These are phyloP conservation scores for Aspergillus leporis DNA, from an alignment of 495 filamentous ascomycete genomes.

Conservation along the genomic window DNA sequence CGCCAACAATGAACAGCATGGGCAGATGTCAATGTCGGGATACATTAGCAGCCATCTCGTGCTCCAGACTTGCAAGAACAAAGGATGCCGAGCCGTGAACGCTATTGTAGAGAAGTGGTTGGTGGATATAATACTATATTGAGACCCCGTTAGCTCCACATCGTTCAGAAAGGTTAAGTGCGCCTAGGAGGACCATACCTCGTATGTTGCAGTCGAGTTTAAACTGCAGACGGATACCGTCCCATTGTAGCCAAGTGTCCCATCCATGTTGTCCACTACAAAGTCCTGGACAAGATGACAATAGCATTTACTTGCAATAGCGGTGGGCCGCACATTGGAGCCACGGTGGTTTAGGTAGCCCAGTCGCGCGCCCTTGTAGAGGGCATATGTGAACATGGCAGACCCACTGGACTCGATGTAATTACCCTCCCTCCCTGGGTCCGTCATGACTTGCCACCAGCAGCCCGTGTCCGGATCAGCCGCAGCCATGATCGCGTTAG, in stretches of 20 bases:
- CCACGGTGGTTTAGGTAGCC: conserved; percentile 33
- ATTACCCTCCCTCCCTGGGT: conserved; percentile 48
- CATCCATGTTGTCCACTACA: conserved; percentile 36
- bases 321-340: neutral
- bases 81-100: conserved; percentile 49
- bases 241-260: conserved; percentile 51
- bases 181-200: conserved; percentile 33
- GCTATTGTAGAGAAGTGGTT: conserved; percentile 46
- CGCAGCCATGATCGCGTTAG: conserved; percentile 40
- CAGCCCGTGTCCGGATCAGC: conserved; percentile 49
- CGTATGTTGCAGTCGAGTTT: conserved; percentile 47
- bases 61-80: conserved; percentile 48
- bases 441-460: conserved; percentile 64
- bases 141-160: conserved; percentile 9
- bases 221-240: conserved; percentile 59
- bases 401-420: conserved; percentile 62
- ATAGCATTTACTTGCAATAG: conserved; percentile 37
- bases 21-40: neutral
- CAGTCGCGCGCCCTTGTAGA: conserved; percentile 52
- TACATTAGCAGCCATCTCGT: conserved; percentile 28
- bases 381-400: conserved; percentile 60
- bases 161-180: neutral
- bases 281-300: conserved; percentile 41
- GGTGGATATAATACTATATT: conserved; percentile 48
- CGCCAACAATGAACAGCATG: no score